phyloP scores from a whole-genome alignment of 257 asterid genomes.

The Penstemon newberryi region DNA sequence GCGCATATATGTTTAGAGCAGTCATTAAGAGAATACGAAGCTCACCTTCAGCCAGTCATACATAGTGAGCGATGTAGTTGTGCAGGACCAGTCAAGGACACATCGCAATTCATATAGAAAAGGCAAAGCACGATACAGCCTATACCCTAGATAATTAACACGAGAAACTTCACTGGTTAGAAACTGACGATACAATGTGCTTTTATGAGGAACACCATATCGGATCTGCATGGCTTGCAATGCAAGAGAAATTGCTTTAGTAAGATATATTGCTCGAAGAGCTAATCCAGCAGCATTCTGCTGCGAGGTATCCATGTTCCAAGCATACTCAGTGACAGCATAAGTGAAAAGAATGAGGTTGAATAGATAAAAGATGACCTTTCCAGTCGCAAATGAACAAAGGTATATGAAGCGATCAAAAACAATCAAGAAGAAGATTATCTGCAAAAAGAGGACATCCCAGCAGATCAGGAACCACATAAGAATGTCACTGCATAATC shows the following conservation, averaged over 20 bases:
- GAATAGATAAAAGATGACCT: constrained; percentile 83
- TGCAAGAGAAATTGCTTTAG: constrained; percentile 81
- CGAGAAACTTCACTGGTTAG: constrained; percentile 89
- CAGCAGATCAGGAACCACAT: constrained; percentile 23
- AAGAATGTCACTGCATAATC: neutral
- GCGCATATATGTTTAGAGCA: neutral
- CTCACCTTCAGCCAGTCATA: constrained; percentile 98
- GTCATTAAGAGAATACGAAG: constrained; percentile 4
- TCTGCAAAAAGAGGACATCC: constrained; percentile 58
- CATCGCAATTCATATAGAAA: constrained; percentile 92
- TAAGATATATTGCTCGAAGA: constrained; percentile 86
- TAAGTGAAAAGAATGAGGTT: constrained; percentile 84
- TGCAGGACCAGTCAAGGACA: constrained; percentile 99
- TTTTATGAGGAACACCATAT: constrained; percentile 89
- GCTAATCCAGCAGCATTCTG: constrained; percentile 85
- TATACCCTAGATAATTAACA: constrained; percentile 83
- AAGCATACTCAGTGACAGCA: constrained; percentile 79
- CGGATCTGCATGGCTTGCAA: constrained; percentile 96
- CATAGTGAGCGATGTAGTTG: constrained; percentile 90
- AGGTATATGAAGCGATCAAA: constrained; percentile 95
- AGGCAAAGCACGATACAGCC: constrained; percentile 93
- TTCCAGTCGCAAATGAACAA: constrained; percentile 85
- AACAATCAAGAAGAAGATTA: constrained; percentile 90
- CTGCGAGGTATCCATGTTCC: constrained; percentile 74
- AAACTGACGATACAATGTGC: constrained; percentile 95